Conservation (phyloP, 179 eudicot species). For the Heliamphora pulchella region DNA sequence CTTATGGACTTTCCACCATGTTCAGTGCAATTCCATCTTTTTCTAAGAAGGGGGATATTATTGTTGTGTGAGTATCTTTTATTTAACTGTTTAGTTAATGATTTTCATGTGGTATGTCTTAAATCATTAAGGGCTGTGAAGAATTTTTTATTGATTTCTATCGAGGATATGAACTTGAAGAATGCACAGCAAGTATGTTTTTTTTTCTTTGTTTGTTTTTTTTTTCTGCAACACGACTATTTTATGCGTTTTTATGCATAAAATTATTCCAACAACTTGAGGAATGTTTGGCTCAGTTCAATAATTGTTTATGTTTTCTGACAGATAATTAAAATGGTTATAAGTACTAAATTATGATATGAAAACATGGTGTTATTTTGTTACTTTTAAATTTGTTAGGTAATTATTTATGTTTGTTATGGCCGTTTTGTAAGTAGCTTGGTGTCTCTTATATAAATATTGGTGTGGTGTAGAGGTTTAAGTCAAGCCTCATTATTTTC, state of each 20-base stretch:
- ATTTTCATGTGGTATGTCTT: neutral
- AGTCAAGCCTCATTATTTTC: no score
- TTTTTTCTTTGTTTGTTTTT: no score
- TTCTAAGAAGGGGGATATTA: slow-evolving; percentile 84
- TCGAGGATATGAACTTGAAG: neutral
- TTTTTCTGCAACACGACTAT: no score
- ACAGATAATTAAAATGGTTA: neutral
- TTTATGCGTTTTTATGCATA: no score
- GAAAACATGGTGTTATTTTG: neutral
- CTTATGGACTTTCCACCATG: slow-evolving; percentile 93
- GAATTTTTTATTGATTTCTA: neutral
- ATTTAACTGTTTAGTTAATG: neutral
- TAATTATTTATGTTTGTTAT: no score
- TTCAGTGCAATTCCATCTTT: slow-evolving; percentile 95
- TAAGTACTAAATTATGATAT: neutral
- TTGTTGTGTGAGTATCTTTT: slow-evolving; percentile 66
- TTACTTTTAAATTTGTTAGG: neutral
- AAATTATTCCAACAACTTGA: neutral
- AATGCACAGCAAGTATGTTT: neutral
- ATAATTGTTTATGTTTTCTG: neutral
- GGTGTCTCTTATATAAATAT: no score
- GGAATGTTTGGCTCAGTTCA: neutral
- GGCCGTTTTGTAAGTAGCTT: no score
- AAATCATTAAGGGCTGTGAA: neutral
- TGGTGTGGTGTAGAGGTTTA: no score